Evolutionary conservation across 1,139 yeast species (phyloP).

Genomic region (Geotrichum aggregatum): DNA sequence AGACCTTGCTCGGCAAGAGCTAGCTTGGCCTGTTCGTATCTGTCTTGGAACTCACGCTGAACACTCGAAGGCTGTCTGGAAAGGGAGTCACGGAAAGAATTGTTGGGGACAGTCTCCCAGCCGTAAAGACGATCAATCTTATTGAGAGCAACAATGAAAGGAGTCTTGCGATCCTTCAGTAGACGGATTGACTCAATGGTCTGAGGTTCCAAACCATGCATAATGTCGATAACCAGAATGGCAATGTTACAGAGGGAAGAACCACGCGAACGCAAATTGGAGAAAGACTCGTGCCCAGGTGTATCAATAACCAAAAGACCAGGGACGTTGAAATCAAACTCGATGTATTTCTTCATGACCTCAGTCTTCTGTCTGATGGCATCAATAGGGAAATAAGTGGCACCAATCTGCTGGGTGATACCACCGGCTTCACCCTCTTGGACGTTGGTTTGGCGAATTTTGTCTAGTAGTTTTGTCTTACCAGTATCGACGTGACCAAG

Average conservation of each 20-base stretch:
- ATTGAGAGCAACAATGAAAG: constrained; percentile 93
- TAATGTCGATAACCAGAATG: constrained; percentile 92
- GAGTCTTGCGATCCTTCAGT: constrained; percentile 94
- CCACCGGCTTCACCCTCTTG: constrained; percentile 99
- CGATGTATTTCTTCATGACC: constrained; percentile 83
- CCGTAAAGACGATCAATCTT: constrained; percentile 95
- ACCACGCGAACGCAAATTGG: constrained; percentile 97
- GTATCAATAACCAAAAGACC: constrained; percentile 95
- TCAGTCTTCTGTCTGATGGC: constrained; percentile 87
- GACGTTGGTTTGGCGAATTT: constrained; percentile 96
- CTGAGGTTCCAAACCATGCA: constrained; percentile 98
- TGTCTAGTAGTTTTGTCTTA: constrained; percentile 92
- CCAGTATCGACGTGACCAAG: constrained; percentile 99
- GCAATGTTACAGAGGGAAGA: constrained; percentile 98
- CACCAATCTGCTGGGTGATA: constrained; percentile 99
- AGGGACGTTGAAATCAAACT: constrained; percentile 82
- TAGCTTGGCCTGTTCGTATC: constrained; percentile 79
- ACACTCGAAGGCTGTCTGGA: constrained; percentile 78
- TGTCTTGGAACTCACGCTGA: constrained; percentile 84
- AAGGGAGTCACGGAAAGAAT: constrained; percentile 91
- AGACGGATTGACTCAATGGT: constrained; percentile 89
- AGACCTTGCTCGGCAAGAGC: constrained; percentile 97
- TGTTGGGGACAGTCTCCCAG: constrained; percentile 87
- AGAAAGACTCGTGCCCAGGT: constrained; percentile 99
- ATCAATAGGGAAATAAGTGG: constrained; percentile 96